Evolutionary conservation across 2,329 filamentous ascomycete genomes (phyloP).

Genomic region (Calonectria multiphialidica): DNA sequence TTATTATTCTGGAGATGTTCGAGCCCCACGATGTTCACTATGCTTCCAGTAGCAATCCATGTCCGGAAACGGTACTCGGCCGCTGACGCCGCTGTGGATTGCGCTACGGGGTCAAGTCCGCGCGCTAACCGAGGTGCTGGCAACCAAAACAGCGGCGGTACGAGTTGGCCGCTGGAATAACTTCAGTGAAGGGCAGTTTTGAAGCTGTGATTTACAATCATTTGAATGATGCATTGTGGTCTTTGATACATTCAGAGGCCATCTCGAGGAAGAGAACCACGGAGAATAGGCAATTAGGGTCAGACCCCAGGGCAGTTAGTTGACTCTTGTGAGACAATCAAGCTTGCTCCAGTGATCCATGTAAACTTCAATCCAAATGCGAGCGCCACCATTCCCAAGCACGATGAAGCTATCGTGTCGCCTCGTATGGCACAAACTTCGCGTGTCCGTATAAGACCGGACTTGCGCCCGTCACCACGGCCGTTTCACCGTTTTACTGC

Average conservation of each 20-base stretch:
- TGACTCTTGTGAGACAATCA: not conserved
- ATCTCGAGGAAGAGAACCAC: not conserved
- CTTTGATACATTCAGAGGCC: not conserved
- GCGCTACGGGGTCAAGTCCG: conserved; percentile 20
- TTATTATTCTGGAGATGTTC: conserved; percentile 2
- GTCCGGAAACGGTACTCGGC: conserved; percentile 8
- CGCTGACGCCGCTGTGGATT: conserved; percentile 1
- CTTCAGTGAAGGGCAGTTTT: not conserved
- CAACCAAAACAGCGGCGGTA: not conserved
- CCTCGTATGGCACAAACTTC: not conserved
- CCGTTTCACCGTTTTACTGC: not conserved
- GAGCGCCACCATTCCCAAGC: not conserved
- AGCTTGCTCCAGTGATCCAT: not conserved
- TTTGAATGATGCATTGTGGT: not conserved
- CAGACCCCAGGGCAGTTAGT: not conserved
- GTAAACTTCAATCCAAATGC: not conserved
- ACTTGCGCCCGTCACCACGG: conserved; percentile 10
- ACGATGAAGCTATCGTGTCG: not conserved
- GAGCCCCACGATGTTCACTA: not conserved
- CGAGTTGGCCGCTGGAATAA: not conserved
- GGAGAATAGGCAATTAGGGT: not conserved
- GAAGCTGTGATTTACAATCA: not conserved
- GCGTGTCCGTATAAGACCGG: not conserved
- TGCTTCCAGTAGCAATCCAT: not conserved
- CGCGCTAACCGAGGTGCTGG: not conserved